phyloP scores from a whole-genome alignment of 2,329 filamentous ascomycete genomes.

The Orbilia blumenaviensis region DNA sequence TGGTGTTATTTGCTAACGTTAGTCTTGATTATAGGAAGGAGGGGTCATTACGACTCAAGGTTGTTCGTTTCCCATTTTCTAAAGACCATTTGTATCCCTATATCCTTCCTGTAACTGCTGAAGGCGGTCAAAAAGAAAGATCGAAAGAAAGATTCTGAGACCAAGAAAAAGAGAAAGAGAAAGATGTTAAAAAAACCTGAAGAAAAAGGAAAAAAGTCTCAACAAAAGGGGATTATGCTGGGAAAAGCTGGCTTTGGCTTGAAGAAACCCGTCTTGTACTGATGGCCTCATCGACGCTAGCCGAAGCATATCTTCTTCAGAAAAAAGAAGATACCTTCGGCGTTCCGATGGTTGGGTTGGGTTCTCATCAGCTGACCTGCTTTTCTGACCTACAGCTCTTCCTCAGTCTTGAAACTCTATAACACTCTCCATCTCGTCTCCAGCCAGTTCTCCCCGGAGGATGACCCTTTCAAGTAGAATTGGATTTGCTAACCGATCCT shows the following conservation, averaged over 20 bases:
- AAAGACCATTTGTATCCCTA: constrained; percentile 59
- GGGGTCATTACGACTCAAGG: constrained; percentile 99
- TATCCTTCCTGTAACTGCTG: constrained; percentile 53
- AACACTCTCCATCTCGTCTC: constrained; percentile 53
- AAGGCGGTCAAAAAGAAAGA: constrained; percentile 31
- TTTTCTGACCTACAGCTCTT: constrained; percentile 46
- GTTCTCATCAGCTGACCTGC: not conserved
- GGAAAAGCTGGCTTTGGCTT: not conserved
- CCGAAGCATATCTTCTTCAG: not conserved
- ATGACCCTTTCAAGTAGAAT: not conserved
- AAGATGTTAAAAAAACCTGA: constrained; percentile 24
- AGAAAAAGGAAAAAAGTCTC: constrained; percentile 16
- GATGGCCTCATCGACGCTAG: constrained; percentile 47
- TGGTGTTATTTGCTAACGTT: constrained; percentile 3
- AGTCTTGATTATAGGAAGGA: constrained; percentile 75
- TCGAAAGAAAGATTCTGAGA: constrained; percentile 29
- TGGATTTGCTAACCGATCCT: constrained; percentile 13
- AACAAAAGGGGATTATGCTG: constrained; percentile 43
- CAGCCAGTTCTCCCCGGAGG: constrained; percentile 31
- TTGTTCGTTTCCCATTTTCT: constrained; percentile 88
- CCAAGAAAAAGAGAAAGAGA: constrained; percentile 34
- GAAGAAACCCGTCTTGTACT: constrained; percentile 50
- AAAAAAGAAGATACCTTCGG: not conserved
- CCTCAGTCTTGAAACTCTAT: constrained; percentile 54
- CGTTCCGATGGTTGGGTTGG: constrained; percentile 50